Evolutionary conservation across 306 rosid species (phyloP).

Genomic region (Cicer yamashitae): DNA sequence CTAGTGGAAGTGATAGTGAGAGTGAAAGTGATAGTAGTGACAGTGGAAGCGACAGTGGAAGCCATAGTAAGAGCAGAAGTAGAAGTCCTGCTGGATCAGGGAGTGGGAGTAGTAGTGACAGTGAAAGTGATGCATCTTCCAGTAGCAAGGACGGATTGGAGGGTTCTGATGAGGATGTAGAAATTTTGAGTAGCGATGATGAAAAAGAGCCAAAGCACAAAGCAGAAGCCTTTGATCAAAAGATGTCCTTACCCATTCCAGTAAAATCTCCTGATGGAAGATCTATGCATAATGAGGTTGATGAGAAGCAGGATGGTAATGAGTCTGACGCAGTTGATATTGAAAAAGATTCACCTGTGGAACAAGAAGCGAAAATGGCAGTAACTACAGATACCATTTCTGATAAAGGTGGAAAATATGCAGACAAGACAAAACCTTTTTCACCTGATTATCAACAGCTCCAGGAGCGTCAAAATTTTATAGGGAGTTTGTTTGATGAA

Average conservation of each 20-base stretch:
- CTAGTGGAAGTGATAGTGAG: conserved; percentile 85
- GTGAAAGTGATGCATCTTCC: conserved; percentile 91
- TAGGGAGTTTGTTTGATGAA: conserved; percentile 76
- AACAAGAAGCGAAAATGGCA: conserved; percentile 57
- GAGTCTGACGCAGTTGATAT: conserved; percentile 74
- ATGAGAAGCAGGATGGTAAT: conserved; percentile 73
- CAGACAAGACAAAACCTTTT: conserved; percentile 52
- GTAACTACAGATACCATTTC: conserved; percentile 42
- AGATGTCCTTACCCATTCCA: conserved; percentile 54
- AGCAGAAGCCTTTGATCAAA: conserved; percentile 60
- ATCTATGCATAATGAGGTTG: conserved; percentile 55
- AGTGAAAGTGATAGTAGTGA: conserved; percentile 92
- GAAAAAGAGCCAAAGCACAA: conserved; percentile 76
- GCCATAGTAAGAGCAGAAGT: conserved; percentile 83
- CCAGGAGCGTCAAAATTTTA: conserved; percentile 64
- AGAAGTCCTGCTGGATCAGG: conserved; percentile 75
- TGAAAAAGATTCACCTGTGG: conserved; percentile 69
- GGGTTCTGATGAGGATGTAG: conserved; percentile 95
- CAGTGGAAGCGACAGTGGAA: conserved; percentile 87
- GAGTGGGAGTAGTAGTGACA: conserved; percentile 90
- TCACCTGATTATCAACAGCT: conserved; percentile 63
- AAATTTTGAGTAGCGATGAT: conserved; percentile 97
- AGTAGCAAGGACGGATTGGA: conserved; percentile 69
- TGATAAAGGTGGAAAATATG: conserved; percentile 50
- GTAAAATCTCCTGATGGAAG: conserved; percentile 65